phyloP scores from a whole-genome alignment of 805 yeast species.

The Barnettozyma siamensis region DNA sequence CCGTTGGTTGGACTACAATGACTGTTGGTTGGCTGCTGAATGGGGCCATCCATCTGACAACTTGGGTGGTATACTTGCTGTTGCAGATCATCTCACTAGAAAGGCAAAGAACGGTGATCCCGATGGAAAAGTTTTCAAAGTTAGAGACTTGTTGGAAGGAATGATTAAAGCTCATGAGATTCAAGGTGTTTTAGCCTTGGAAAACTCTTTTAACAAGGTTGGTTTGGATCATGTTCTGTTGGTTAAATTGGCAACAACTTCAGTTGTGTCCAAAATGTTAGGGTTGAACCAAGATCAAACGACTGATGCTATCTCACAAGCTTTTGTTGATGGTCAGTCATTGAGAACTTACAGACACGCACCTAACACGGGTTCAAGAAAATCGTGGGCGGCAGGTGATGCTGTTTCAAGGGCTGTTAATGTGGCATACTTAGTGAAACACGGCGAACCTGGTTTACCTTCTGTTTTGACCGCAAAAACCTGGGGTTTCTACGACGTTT shows the following conservation, averaged over 20 bases:
- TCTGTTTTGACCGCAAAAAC: constrained; percentile 50
- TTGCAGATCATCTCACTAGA: constrained; percentile 51
- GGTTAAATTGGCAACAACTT: constrained; percentile 57
- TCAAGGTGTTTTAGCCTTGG: constrained; percentile 53
- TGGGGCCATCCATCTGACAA: constrained; percentile 67
- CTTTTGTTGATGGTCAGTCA: constrained; percentile 56
- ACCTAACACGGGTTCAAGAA: constrained; percentile 57
- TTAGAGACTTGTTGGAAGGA: constrained; percentile 45
- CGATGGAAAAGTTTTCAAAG: constrained; percentile 39
- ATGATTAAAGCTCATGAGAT: constrained; percentile 63
- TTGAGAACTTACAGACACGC: constrained; percentile 59
- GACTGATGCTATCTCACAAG: constrained; percentile 50
- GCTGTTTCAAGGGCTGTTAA: constrained; percentile 56
- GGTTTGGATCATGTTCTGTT: constrained; percentile 56
- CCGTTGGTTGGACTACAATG: constrained; percentile 58
- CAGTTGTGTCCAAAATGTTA: constrained; percentile 51
- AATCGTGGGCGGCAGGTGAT: constrained; percentile 67
- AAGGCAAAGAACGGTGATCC: constrained; percentile 34
- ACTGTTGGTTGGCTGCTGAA: constrained; percentile 65
- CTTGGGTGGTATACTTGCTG: constrained; percentile 53
- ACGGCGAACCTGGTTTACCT: constrained; percentile 52
- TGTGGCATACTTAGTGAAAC: constrained; percentile 45
- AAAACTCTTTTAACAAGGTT: constrained; percentile 53
- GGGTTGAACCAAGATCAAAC: constrained; percentile 47
- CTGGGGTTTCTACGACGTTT: constrained; percentile 63